These are phyloP conservation scores for Fusarium sp. DNA, from an alignment of 2,329 filamentous ascomycete species.

Conservation along the genomic window DNA sequence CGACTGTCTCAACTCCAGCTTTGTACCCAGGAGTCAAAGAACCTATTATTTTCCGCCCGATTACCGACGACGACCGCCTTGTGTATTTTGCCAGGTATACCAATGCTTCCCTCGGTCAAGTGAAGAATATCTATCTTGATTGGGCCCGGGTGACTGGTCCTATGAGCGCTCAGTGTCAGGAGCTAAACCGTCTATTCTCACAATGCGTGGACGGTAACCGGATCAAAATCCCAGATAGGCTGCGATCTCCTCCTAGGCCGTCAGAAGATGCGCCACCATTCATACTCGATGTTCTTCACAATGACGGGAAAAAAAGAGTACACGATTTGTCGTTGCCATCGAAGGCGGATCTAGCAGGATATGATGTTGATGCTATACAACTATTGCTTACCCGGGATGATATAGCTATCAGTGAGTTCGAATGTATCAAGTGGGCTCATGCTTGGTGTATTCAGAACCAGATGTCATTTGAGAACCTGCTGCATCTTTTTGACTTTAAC, in stretches of 20 bases:
- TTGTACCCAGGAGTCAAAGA: not conserved
- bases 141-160: constrained; percentile 2
- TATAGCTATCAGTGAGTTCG: not conserved
- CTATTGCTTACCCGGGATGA: not conserved
- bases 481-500: constrained; percentile 10
- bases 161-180: constrained; percentile 12
- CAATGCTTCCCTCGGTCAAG: not conserved
- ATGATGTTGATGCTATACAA: not conserved
- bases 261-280: not conserved
- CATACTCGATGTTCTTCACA: constrained; percentile 7
- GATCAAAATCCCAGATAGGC: not conserved
- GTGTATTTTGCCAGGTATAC: constrained; percentile 3
- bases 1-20: not conserved
- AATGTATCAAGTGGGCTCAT: not conserved
- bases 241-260: not conserved
- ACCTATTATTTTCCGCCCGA: not conserved
- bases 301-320: not conserved
- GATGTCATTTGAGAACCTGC: not conserved
- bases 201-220: constrained; percentile 18
- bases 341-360: not conserved
- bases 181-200: constrained; percentile 17
- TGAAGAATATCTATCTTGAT: constrained; percentile 18
- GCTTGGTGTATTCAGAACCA: not conserved
- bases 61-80: constrained; percentile 6
- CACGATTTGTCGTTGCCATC: not conserved